Conservation (phyloP, 2,329 filamentous ascomycete genomes). For the Cercospora sp. region DNA sequence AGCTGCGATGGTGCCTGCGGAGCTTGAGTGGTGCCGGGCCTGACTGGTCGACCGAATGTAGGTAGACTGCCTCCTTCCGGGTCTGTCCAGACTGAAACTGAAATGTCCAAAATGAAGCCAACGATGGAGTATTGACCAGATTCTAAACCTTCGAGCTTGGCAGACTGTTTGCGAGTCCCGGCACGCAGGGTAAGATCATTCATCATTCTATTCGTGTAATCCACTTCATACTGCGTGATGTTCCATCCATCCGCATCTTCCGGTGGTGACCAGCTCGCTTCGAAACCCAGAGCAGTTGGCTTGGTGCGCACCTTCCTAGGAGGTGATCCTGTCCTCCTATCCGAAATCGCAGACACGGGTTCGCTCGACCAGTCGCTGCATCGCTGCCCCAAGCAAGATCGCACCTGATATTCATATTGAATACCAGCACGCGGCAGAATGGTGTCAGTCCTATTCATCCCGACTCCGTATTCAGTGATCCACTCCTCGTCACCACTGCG, state of each 20-base stretch:
- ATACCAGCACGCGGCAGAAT: slow-evolving; percentile 12
- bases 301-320: slow-evolving; percentile 5
- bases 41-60: not conserved
- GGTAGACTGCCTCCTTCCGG: slow-evolving; percentile 6
- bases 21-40: slow-evolving; percentile 1
- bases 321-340: slow-evolving; percentile 13
- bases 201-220: not conserved
- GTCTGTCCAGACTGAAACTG: slow-evolving; percentile 6
- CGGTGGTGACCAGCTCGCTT: slow-evolving; percentile 12
- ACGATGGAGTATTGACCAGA: slow-evolving; percentile 16
- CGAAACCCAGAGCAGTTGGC: slow-evolving; percentile 12
- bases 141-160: slow-evolving; percentile 3
- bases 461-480: not conserved
- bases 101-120: not conserved
- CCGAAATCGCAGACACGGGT: slow-evolving; percentile 10
- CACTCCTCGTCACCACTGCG: slow-evolving; percentile 6
- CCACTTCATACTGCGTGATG: slow-evolving; percentile 12
- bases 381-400: slow-evolving; percentile 12
- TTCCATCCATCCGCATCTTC: slow-evolving; percentile 9
- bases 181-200: not conserved
- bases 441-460: slow-evolving; percentile 11
- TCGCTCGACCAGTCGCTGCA: slow-evolving; percentile 14
- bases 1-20: slow-evolving; percentile 1
- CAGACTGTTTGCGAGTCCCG: slow-evolving; percentile 6
- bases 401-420: slow-evolving; percentile 19